Evolutionary conservation across 352 stramenopile genomes (phyloP), one percentile per base, ranked within the genome.

Genomic region (Globisporangium canariense): DNA sequence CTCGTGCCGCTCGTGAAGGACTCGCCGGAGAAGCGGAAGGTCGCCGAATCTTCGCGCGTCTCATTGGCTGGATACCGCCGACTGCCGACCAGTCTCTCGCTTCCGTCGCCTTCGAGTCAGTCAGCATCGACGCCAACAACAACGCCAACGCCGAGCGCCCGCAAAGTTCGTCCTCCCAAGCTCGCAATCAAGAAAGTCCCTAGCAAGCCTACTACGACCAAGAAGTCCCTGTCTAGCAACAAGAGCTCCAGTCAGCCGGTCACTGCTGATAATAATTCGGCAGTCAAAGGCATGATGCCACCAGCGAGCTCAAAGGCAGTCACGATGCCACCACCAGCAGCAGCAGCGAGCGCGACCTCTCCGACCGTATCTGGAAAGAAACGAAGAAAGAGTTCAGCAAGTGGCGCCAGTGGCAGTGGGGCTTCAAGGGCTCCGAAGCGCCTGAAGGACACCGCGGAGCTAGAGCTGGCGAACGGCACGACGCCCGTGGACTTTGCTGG

Each of bases 401-500:
- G 30, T n/a, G 52, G 51, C 28, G 8, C 47, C 47, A 49, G 22
- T 43, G 14, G 46, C 47, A 20, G 28, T 6, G 34, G 13, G 18
- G 30, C 16, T 1, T 30, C 43, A 16, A 22, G 25, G 22, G 36
- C 47, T 14, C 30, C 52, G 25, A 70, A 70, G 43, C 58, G 64
- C 22, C n/a, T 62, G 58, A 64, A 64, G 41, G 63, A 58, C 25
- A 43, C 43, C 0, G n/a, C 47, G 13, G 63, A 60, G 54, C 56
- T 68, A 9, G 45, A 55, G 40, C 30, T 20, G 22, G 63, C 16
- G 28, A 25, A 64, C 14, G 32, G 41, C 43, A 13, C 52, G 20
- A 11, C 51, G 55, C n/a, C 30, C 36, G 25, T 62, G 25, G 58
- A 70, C 51, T 62, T 65, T 49, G 64, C 43, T 1, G 64, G 41